These are phyloP conservation scores for Beauveria bassiana DNA, from an alignment of 2,329 filamentous ascomycete species.

Conservation along the genomic window DNA sequence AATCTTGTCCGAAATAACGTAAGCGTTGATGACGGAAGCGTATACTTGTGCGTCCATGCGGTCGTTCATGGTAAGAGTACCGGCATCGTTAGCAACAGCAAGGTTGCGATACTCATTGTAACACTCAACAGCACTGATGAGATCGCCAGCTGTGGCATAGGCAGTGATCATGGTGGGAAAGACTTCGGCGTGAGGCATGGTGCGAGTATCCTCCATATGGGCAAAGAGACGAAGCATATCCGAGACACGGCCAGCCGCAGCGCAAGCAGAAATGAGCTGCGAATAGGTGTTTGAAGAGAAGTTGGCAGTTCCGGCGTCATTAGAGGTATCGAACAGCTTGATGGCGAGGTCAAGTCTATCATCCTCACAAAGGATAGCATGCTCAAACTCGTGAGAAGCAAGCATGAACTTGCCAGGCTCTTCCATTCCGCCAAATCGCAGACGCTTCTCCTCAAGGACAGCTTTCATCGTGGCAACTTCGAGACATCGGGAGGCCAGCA, in stretches of 20 bases:
- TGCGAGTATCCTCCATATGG: constrained; percentile 76
- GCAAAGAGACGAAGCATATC: constrained; percentile 89
- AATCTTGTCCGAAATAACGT: constrained; percentile 71
- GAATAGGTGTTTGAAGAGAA: constrained; percentile 81
- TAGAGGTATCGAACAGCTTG: constrained; percentile 75
- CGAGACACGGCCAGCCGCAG: constrained; percentile 67
- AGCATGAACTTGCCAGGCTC: constrained; percentile 82
- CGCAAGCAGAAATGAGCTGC: constrained; percentile 79
- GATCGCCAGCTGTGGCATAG: constrained; percentile 72
- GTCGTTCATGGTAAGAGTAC: constrained; percentile 57
- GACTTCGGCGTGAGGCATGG: constrained; percentile 68
- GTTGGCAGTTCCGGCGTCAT: constrained; percentile 50
- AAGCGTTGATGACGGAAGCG: constrained; percentile 83
- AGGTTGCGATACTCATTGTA: constrained; percentile 91
- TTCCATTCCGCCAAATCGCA: constrained; percentile 78
- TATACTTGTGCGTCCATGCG: constrained; percentile 81
- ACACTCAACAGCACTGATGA: constrained; percentile 83
- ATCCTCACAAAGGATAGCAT: constrained; percentile 79
- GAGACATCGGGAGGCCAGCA: constrained; percentile 73
- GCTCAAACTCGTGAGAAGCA: constrained; percentile 77
- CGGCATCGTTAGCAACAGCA: constrained; percentile 76
- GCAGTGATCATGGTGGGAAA: constrained; percentile 95
- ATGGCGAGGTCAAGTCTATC: constrained; percentile 79
- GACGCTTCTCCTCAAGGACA: constrained; percentile 69
- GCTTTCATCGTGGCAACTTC: constrained; percentile 69